Percentiles rank a stretch among this genome's conserved stretches.
Evolutionary conservation across 2,329 filamentous ascomycete genomes (phyloP).

Genomic region (Colletotrichum higginsianum): DNA sequence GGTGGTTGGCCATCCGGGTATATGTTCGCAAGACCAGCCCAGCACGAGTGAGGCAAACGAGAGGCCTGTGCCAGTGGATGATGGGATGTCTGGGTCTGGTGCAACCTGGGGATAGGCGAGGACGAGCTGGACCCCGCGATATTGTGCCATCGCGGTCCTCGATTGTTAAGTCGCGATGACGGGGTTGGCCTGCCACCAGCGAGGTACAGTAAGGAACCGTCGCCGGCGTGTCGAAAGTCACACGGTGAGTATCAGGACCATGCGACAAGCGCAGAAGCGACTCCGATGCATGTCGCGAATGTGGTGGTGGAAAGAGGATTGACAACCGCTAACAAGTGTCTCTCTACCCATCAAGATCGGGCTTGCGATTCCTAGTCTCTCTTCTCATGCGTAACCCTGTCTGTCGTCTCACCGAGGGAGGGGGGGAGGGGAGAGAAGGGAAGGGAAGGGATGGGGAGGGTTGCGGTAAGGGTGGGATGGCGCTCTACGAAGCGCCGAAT

Average conservation of each 20-base stretch:
- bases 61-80: background rate
- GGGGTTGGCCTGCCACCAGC: conserved; percentile 1
- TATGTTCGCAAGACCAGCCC: conserved; percentile 21
- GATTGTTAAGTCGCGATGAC: conserved; percentile 14
- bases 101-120: conserved; percentile 21
- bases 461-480: conserved; percentile 32
- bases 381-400: conserved; percentile 12
- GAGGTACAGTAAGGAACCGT: background rate
- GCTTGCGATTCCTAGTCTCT: conserved; percentile 11
- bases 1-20: conserved; percentile 29
- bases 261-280: background rate
- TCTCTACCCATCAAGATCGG: conserved; percentile 12
- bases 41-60: conserved; percentile 11
- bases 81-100: conserved; percentile 28
- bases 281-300: conserved; percentile 24
- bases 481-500: conserved; percentile 29
- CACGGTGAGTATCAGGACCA: background rate
- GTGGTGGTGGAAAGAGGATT: conserved; percentile 7
- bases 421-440: too few relatives aligned
- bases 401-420: too few relatives aligned
- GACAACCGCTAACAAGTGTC: background rate
- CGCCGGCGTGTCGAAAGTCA: background rate
- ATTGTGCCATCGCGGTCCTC: conserved; percentile 37
- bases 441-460: background rate
- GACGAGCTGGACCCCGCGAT: conserved; percentile 8